Evolutionary conservation across 176 grass and related monocot species (phyloP).

Genomic region (Eragrostis curvula): DNA sequence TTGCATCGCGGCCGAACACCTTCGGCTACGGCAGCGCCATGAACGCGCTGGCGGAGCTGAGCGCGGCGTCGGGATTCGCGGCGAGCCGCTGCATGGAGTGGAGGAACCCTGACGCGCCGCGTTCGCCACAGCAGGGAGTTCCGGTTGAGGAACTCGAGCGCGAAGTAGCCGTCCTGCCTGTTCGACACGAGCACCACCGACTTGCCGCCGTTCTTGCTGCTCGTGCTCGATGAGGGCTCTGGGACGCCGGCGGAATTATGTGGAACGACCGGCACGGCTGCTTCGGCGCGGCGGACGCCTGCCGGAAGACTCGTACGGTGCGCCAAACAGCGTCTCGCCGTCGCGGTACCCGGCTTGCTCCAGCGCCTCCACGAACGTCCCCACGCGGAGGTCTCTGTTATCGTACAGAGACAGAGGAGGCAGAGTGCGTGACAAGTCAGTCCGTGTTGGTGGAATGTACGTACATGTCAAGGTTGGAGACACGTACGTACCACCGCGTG

Average conservation of each 20-base stretch:
- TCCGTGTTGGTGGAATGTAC: too few species aligned
- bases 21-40: neutral
- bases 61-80: too few species aligned
- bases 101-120: constrained; percentile 33
- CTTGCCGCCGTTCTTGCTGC: neutral
- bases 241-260: neutral
- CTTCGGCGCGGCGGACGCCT: constrained; percentile 30
- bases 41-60: constrained; percentile 13
- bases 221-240: neutral
- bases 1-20: neutral
- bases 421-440: neutral
- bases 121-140: constrained; percentile 35
- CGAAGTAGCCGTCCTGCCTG: constrained; percentile 22
- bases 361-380: neutral
- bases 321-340: constrained; percentile 49
- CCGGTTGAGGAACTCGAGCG: constrained; percentile 40
- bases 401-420: too few species aligned
- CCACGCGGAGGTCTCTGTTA: neutral
- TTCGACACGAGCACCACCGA: constrained; percentile 20
- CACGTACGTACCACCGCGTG: too few species aligned
- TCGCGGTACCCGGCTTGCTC: constrained; percentile 40
- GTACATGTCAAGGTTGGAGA: too few species aligned
- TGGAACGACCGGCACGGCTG: constrained; percentile 17
- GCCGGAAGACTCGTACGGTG: constrained; percentile 58
- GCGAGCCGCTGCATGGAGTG: neutral